These are phyloP conservation scores for Neofusicoccum laricinum DNA, from an alignment of 2,329 filamentous ascomycete species.

Conservation along the genomic window DNA sequence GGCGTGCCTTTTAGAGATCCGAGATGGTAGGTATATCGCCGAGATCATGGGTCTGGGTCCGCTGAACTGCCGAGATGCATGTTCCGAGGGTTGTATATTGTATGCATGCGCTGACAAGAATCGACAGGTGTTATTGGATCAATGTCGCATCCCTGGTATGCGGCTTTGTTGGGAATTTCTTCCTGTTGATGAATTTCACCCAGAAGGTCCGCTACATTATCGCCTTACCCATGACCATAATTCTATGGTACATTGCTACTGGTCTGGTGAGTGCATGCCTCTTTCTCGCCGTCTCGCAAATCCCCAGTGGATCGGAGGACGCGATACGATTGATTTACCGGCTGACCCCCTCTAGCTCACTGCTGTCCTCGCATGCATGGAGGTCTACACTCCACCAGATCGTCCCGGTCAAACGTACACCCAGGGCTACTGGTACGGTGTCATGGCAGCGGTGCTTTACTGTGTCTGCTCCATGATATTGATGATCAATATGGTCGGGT, in stretches of 20 bases:
- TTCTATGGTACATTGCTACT: slow-evolving; percentile 69
- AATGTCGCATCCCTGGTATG: slow-evolving; percentile 76
- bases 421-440: slow-evolving; percentile 82
- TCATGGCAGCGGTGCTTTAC: slow-evolving; percentile 77
- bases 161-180: slow-evolving; percentile 75
- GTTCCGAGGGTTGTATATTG: slow-evolving; percentile 1
- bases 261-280: slow-evolving; percentile 48
- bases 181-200: slow-evolving; percentile 85
- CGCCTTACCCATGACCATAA: slow-evolving; percentile 78
- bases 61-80: not conserved
- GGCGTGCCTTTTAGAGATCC: slow-evolving; percentile 66
- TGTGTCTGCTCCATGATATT: slow-evolving; percentile 75
- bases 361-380: slow-evolving; percentile 63
- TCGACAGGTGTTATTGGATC: slow-evolving; percentile 62
- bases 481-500: slow-evolving; percentile 75
- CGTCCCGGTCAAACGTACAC: slow-evolving; percentile 58
- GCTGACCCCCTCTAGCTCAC: slow-evolving; percentile 51
- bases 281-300: not conserved
- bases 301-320: no score
- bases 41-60: no score
- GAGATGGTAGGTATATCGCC: slow-evolving; percentile 54
- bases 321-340: not conserved
- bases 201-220: slow-evolving; percentile 74
- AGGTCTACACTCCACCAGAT: slow-evolving; percentile 56
- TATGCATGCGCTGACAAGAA: not conserved